Percentiles rank a stretch among this genome's conserved stretches.
phyloP scores from a whole-genome alignment of 345 rosid genomes.

The Citrus inodora region DNA sequence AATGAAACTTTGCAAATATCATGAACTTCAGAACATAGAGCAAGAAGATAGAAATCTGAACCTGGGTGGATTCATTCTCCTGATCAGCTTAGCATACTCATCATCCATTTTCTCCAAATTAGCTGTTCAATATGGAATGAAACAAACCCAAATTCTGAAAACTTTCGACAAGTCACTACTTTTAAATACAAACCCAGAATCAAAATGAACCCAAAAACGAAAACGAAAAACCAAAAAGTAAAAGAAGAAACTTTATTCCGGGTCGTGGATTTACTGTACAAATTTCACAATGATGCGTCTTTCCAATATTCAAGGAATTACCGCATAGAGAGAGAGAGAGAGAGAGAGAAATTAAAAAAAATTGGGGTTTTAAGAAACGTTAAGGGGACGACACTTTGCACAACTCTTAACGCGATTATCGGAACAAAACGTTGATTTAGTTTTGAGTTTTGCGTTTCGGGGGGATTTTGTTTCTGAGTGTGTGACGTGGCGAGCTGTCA shows the following conservation, averaged over 20 bases:
- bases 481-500: slow-evolving; percentile 13
- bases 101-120: slow-evolving; percentile 50
- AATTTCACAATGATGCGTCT: slow-evolving; percentile 15
- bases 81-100: slow-evolving; percentile 77
- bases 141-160: slow-evolving; percentile 3
- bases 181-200: neutral
- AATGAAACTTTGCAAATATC: neutral
- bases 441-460: neutral
- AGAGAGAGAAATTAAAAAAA: too few relatives aligned
- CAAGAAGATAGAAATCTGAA: slow-evolving; percentile 3
- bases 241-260: slow-evolving; percentile 1
- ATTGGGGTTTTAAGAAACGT: neutral
- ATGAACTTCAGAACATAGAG: neutral
- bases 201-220: neutral
- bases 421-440: neutral
- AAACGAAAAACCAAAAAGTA: neutral
- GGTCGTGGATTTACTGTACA: neutral
- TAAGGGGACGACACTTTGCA: slow-evolving; percentile 5
- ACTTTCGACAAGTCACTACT: neutral
- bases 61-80: slow-evolving; percentile 95
- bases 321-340: neutral
- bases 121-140: neutral
- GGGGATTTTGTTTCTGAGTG: neutral
- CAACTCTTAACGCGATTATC: neutral
- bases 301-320: slow-evolving; percentile 46